Base-by-base conservation (phyloP, 129 eudicot species). In the Heracleum sosnowskyi region DNA sequence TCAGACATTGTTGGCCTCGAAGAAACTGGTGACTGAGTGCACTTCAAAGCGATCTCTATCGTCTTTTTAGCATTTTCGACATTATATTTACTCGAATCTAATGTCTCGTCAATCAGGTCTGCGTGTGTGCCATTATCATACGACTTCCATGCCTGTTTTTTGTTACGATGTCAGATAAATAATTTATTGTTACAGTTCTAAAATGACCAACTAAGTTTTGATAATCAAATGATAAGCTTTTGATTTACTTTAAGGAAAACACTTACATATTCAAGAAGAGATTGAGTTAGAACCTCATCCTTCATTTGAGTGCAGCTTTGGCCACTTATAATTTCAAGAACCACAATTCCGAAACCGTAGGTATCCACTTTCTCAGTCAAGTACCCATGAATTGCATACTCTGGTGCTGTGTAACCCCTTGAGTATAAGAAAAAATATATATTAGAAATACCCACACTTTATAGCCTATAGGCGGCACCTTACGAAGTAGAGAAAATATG, bases 301-400 rank as follows among this genome's bases (percentile, higher is more conserved):
- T 80, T 79, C 75, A 80, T 80, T 20, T 74, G 79, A n/a, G 68
- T 49, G 83, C 90, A 77, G 79, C 87, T 79, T 73, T 86, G 77
- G 73, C 95, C 95, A 72, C 91, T 85, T 35, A 90, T 74, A 78
- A 90, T 85, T 84, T 90, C 95, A 34, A 90, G 91, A 72, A 63
- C 70, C 70, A 63, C 70, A 29, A 28, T 15, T n/a, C 70, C 70
- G 18, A 63, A 63, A 24, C 70, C 36, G 7, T 63, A 63, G 37
- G 70, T 63, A 63, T 63, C 70, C 16, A 63, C 70, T 63, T 63
- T 63, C 70, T 63, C 70, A 2, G 70, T 11, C 70, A 63, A 63
- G 35, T 63, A 20, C 36, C 70, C 70, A 11, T 63, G 36, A 20
- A 63, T 28, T 28, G 36, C 36, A 29, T 63, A 63, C 36, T 63